Evolutionary conservation across 345 rosid species (phyloP), one percentile per base, ranked within the genome.

Genomic region (Raphanus sativus): DNA sequence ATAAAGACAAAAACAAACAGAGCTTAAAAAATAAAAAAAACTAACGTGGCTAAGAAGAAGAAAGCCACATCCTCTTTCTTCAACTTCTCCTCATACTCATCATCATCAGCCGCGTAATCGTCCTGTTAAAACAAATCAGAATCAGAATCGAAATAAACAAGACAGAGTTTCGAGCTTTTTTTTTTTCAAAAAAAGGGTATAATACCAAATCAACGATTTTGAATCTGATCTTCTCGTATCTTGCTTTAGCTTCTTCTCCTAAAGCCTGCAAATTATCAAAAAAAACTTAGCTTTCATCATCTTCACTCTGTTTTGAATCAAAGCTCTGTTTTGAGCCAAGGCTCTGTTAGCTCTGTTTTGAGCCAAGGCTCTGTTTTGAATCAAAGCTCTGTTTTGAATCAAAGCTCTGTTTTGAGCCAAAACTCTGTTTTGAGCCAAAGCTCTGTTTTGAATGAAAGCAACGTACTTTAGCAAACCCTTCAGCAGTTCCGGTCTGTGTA

Each of bases 1-100:
- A 4, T 16, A 0, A 29, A 30, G 29, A 6, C 4, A 32, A 30
- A 28, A 62, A 32, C 42, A 21, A 21, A 21, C 66, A 32, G 12
- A 42, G 52, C 6, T 45, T 8, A 24, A 15, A 25, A 32, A 32
- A 32, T 1, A 32, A 7, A 6, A 36, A 1, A 83, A 17, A 38
- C 98, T 84, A 74, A 96, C 99, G 99, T 96, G 61, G 99, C 99
- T 70, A 96, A 80, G 84, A 96, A 89, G 86, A 96, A 91, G 81
- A 96, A 78, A 76, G 83, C 97, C 42, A 89, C 65, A 76, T 70
- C 83, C 77, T 96, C 99, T 76, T 89, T 96, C 86, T 89, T 96
- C 80, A 96, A 76, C 77, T 96, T 93, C 83, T 87, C 92, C 80
- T 88, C 93, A 72, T 96, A 96, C 78, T 91, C 96, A 52, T 96